A percentile compares a stretch with the other conserved stretches of the same genome.
Conservation (phyloP, 805 yeast species). For the Torulaspora indica region DNA sequence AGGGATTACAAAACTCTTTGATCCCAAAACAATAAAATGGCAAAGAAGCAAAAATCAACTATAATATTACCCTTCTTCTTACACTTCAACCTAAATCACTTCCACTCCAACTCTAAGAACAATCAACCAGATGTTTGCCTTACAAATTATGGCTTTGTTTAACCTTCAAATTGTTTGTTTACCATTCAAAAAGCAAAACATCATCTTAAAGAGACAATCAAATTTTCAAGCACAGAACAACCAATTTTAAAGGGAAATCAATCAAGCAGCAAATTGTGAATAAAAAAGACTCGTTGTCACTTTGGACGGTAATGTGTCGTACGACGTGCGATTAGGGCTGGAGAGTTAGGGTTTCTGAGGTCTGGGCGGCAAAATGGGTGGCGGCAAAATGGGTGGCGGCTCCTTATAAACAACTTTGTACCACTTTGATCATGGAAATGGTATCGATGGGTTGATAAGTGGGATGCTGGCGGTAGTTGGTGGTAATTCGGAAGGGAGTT, state of each 20-base stretch:
- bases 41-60: too few relatives aligned
- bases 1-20: background rate
- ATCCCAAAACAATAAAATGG: too few relatives aligned
- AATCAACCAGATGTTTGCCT: too few relatives aligned
- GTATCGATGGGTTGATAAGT: too few relatives aligned
- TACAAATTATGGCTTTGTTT: background rate
- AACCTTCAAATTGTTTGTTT: conserved; percentile 7
- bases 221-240: conserved; percentile 1
- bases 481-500: too few relatives aligned
- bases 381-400: background rate
- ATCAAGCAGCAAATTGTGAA: background rate
- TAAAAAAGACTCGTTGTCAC: background rate
- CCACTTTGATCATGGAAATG: background rate
- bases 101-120: too few relatives aligned
- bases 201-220: conserved; percentile 3
- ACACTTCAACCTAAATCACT: too few relatives aligned
- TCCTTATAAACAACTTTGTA: background rate
- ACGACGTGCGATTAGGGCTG: background rate
- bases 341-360: background rate
- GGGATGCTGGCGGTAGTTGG: too few relatives aligned
- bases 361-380: background rate
- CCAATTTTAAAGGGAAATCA: background rate
- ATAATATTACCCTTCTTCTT: background rate
- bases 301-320: background rate
- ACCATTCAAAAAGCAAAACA: conserved; percentile 8